Percentiles rank a stretch among this genome's conserved stretches.
These are phyloP conservation scores for Baorangia bicolor DNA, from an alignment of 768 basidiomycete species.

Conservation along the genomic window DNA sequence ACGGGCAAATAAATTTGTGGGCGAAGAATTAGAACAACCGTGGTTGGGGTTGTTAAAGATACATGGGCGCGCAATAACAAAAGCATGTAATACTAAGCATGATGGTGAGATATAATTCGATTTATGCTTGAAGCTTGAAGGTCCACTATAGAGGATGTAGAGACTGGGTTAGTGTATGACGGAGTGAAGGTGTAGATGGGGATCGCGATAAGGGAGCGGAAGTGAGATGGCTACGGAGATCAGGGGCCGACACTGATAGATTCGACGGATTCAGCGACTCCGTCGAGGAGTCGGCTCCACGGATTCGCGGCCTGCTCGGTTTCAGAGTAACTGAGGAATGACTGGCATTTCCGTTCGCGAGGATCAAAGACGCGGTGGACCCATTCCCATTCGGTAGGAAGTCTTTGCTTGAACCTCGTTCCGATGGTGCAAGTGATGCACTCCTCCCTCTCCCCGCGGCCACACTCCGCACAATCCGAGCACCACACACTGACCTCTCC, in stretches of 20 bases:
- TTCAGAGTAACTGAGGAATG: constrained; percentile 23
- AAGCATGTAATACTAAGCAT: constrained; percentile 12
- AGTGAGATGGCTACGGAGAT: constrained; percentile 19
- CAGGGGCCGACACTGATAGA: constrained; percentile 27
- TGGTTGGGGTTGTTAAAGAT: constrained; percentile 18
- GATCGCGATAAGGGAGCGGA: constrained; percentile 10
- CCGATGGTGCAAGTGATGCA: constrained; percentile 34
- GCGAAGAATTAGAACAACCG: background rate
- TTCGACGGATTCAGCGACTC: constrained; percentile 9
- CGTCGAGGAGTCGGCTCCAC: constrained; percentile 3
- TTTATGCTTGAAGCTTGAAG: constrained; percentile 31
- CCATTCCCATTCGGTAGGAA: constrained; percentile 13
- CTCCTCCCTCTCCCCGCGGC: constrained; percentile 46
- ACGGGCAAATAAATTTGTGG: constrained; percentile 1
- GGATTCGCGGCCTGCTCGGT: constrained; percentile 13
- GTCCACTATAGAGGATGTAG: constrained; percentile 17
- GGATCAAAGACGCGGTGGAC: constrained; percentile 7
- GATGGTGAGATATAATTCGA: constrained; percentile 16
- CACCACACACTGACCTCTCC: constrained; percentile 33
- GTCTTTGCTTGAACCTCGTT: constrained; percentile 22
- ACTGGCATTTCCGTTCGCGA: constrained; percentile 25
- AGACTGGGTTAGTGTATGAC: constrained; percentile 11
- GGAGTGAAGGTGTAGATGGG: constrained; percentile 12
- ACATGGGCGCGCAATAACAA: constrained; percentile 25
- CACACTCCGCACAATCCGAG: constrained; percentile 59